Percentiles rank a stretch among this genome's conserved stretches.
phyloP scores from a whole-genome alignment of 192 early-diverging fungal species.

The Pilobolus umbonatus region DNA sequence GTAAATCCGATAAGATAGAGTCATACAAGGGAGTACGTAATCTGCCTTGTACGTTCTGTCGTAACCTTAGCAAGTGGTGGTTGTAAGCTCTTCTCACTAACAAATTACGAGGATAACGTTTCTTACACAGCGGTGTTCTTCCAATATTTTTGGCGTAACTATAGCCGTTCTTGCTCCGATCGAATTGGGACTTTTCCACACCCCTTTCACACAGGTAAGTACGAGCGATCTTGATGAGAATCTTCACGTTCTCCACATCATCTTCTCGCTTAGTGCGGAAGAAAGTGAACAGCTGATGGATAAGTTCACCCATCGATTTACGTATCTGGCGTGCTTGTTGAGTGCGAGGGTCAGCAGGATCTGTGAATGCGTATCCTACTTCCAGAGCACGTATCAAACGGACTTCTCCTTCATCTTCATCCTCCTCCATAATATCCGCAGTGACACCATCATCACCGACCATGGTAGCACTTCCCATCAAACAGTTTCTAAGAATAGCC shows the following conservation, averaged over 20 bases:
- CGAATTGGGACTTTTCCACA: constrained; percentile 42
- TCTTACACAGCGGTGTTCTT: constrained; percentile 41
- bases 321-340: constrained; percentile 47
- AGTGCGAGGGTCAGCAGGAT: constrained; percentile 45
- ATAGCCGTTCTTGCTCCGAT: constrained; percentile 48
- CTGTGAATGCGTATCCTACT: constrained; percentile 68
- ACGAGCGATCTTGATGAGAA: constrained; percentile 50
- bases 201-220: constrained; percentile 52
- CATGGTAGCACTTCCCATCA: constrained; percentile 49
- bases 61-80: constrained; percentile 49
- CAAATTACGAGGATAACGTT: constrained; percentile 49
- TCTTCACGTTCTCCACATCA: constrained; percentile 73
- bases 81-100: constrained; percentile 45
- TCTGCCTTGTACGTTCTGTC: constrained; percentile 49
- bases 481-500: constrained; percentile 44
- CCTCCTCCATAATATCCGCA: constrained; percentile 23
- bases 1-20: constrained; percentile 45
- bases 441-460: constrained; percentile 52
- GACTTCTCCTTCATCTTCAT: constrained; percentile 6
- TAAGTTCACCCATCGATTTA: constrained; percentile 42
- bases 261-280: constrained; percentile 57
- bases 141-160: constrained; percentile 45
- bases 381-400: constrained; percentile 27
- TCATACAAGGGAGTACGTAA: constrained; percentile 46
- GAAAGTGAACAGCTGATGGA: constrained; percentile 47